phyloP scores from a whole-genome alignment of 371 early-diverging fungal genomes.

The Lichtheimia hyalospora region DNA sequence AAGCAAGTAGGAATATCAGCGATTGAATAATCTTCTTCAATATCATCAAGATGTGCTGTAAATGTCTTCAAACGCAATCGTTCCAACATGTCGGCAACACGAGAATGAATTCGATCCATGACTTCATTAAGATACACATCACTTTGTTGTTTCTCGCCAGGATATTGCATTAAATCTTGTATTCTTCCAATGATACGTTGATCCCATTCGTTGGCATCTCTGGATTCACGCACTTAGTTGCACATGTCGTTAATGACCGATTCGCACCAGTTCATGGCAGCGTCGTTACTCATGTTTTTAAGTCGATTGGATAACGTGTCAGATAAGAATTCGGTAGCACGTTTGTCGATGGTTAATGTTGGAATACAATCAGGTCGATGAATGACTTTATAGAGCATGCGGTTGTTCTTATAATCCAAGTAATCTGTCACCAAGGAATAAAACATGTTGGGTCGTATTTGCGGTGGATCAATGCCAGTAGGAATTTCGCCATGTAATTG shows the following conservation, averaged over 20 bases:
- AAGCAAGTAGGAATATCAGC: not conserved
- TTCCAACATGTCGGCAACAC: not conserved
- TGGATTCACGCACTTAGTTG: not conserved
- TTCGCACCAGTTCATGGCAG: not conserved
- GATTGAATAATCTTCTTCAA: not conserved
- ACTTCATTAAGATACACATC: not conserved
- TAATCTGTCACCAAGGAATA: not conserved
- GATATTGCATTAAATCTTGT: not conserved
- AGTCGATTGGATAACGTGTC: not conserved
- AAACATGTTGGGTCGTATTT: not conserved
- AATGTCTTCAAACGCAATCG: not conserved
- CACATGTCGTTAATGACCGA: not conserved
- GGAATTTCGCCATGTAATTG: too few species aligned
- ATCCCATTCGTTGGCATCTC: not conserved
- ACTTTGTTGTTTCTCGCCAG: not conserved
- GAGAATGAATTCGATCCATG: not conserved
- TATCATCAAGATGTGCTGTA: not conserved
- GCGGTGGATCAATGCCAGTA: not conserved
- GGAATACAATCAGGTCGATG: not conserved
- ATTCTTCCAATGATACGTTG: not conserved
- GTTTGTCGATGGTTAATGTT: not conserved
- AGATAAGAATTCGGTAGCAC: not conserved
- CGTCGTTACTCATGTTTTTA: not conserved
- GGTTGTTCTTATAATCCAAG: not conserved
- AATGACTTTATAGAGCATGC: not conserved